phyloP scores from a whole-genome alignment of 441 rosid genomes.

The Populus hybrid region DNA sequence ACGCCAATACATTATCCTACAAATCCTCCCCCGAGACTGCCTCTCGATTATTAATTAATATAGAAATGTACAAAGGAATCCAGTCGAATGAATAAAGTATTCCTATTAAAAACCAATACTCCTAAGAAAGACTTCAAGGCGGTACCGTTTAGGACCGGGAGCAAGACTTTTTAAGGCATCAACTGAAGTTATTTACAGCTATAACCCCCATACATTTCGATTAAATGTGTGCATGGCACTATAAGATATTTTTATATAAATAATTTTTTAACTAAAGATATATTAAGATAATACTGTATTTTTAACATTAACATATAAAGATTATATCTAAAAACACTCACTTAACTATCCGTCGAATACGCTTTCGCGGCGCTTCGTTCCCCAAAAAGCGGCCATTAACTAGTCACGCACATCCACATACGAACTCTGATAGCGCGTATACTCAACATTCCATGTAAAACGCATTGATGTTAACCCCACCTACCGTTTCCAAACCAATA shows the following conservation, averaged over 20 bases:
- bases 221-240: background rate
- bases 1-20: background rate
- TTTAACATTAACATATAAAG: too few relatives aligned
- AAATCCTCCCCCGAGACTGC: background rate
- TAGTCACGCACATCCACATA: background rate
- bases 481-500: background rate
- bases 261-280: too few relatives aligned
- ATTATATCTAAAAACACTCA: background rate
- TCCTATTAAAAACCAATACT: too few relatives aligned
- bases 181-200: background rate
- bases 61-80: background rate
- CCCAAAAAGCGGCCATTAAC: background rate
- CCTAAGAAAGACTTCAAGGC: background rate
- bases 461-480: background rate
- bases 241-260: too few relatives aligned
- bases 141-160: background rate
- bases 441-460: background rate
- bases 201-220: background rate
- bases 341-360: constrained; percentile 2
- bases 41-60: background rate
- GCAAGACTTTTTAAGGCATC: background rate
- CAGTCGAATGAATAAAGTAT: background rate
- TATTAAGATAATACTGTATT: too few relatives aligned
- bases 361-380: constrained; percentile 24
- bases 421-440: background rate